Percentiles rank a stretch among this genome's conserved stretches.
Evolutionary conservation across 805 yeast species (phyloP).

Genomic region (Dipodascopsis tothii): DNA sequence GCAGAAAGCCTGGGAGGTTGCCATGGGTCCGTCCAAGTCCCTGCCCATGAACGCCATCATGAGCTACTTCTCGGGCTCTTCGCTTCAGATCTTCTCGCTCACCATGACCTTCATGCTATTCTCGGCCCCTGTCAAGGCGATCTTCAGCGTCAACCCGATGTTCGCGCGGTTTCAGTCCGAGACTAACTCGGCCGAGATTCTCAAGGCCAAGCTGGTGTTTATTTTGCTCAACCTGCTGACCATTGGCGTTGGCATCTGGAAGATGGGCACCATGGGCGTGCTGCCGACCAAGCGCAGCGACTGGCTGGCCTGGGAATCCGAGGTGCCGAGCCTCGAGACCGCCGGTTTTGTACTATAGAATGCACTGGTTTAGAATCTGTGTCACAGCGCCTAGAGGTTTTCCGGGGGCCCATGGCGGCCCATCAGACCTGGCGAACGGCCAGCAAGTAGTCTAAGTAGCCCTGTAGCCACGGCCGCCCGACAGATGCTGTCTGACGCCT

Average conservation of each 20-base stretch:
- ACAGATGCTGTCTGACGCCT: too few relatives aligned
- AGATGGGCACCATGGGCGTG: constrained; percentile 78
- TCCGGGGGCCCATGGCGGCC: too few relatives aligned
- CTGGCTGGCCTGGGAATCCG: constrained; percentile 79
- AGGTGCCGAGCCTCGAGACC: neutral
- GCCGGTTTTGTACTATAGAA: neutral
- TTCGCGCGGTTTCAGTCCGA: constrained; percentile 39
- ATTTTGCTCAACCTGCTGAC: constrained; percentile 44
- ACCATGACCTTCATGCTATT: constrained; percentile 83
- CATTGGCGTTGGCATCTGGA: constrained; percentile 73
- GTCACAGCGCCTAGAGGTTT: too few relatives aligned
- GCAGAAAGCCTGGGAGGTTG: constrained; percentile 78
- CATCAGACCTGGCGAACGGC: too few relatives aligned
- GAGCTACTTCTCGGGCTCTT: constrained; percentile 89
- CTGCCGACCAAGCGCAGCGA: constrained; percentile 82
- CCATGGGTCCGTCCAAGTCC: constrained; percentile 70
- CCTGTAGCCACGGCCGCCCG: too few relatives aligned
- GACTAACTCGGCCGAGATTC: constrained; percentile 27
- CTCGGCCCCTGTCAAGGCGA: constrained; percentile 67
- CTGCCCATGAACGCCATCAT: constrained; percentile 86
- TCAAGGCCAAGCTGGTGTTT: constrained; percentile 42
- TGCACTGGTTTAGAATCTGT: too few relatives aligned
- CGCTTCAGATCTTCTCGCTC: constrained; percentile 82
- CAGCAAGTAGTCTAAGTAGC: too few relatives aligned
- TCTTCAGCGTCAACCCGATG: constrained; percentile 47